Evolutionary conservation across 768 basidiomycete genomes (phyloP).

Genomic region (Hortiboletus flavorubellus): DNA sequence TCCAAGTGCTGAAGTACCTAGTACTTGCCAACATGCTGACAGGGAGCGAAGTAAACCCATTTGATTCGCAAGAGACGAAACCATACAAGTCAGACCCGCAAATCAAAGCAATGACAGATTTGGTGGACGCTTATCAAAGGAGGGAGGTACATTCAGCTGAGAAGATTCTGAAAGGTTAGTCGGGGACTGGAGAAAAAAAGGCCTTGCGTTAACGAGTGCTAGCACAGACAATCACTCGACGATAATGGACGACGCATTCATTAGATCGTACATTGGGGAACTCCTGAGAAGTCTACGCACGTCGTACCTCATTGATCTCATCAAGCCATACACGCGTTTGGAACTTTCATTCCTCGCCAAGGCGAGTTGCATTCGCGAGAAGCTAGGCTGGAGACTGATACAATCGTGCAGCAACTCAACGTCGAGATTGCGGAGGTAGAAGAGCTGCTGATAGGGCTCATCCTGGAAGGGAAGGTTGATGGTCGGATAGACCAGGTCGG

Average conservation of each 20-base stretch:
- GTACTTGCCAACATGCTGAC: conserved; percentile 98
- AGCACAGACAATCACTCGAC: conserved; percentile 83
- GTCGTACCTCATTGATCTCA: conserved; percentile 95
- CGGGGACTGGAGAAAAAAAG: background rate
- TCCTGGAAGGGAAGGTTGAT: conserved; percentile 95
- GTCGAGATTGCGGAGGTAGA: conserved; percentile 92
- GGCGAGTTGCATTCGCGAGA: conserved; percentile 39
- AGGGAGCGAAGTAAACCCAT: conserved; percentile 97
- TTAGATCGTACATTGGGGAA: conserved; percentile 94
- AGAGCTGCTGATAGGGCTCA: conserved; percentile 88
- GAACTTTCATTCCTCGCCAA: conserved; percentile 92
- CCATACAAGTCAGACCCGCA: conserved; percentile 95
- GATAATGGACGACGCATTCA: conserved; percentile 95
- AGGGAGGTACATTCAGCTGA: conserved; percentile 97
- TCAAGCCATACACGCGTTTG: conserved; percentile 94
- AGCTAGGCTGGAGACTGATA: background rate
- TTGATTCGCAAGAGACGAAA: conserved; percentile 99
- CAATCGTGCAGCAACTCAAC: conserved; percentile 76
- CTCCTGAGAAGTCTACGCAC: conserved; percentile 91
- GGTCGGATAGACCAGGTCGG: conserved; percentile 96
- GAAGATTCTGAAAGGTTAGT: conserved; percentile 82
- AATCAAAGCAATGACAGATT: conserved; percentile 96
- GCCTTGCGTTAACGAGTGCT: background rate
- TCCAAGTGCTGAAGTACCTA: conserved; percentile 97
- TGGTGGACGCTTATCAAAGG: conserved; percentile 95